phyloP scores from a whole-genome alignment of 257 asterid species.

The Anisodus acutangulus region DNA sequence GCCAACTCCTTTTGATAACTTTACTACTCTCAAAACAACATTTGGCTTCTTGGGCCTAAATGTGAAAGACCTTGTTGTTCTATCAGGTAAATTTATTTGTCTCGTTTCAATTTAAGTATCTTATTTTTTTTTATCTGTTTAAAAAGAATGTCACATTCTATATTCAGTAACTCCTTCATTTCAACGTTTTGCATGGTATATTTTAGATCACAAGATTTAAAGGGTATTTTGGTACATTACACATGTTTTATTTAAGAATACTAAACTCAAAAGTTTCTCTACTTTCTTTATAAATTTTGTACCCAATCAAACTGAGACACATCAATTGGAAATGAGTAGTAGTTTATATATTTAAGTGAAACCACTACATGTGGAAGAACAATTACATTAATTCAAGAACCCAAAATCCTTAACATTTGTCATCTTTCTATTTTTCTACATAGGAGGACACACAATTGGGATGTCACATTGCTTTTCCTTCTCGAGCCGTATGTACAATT shows the following conservation, averaged over 20 bases:
- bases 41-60: constrained; percentile 29
- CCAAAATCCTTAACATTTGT: neutral
- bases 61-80: constrained; percentile 33
- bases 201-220: too few relatives aligned
- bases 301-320: neutral
- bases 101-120: neutral
- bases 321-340: neutral
- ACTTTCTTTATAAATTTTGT: too few relatives aligned
- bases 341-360: neutral
- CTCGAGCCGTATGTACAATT: constrained; percentile 54
- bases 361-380: neutral
- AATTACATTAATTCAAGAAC: neutral
- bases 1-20: constrained; percentile 27
- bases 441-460: constrained; percentile 70
- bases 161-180: too few relatives aligned
- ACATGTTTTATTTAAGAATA: too few relatives aligned
- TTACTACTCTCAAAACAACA: neutral
- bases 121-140: too few relatives aligned
- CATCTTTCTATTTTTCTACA: neutral
- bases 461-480: constrained; percentile 54
- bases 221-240: too few relatives aligned
- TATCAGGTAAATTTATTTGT: constrained; percentile 26
- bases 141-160: too few relatives aligned
- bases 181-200: too few relatives aligned
- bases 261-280: too few relatives aligned